Percentiles rank a stretch among this genome's conserved stretches.
Evolutionary conservation across 2,329 filamentous ascomycete species (phyloP).

Genomic region (Alternaria sp.): DNA sequence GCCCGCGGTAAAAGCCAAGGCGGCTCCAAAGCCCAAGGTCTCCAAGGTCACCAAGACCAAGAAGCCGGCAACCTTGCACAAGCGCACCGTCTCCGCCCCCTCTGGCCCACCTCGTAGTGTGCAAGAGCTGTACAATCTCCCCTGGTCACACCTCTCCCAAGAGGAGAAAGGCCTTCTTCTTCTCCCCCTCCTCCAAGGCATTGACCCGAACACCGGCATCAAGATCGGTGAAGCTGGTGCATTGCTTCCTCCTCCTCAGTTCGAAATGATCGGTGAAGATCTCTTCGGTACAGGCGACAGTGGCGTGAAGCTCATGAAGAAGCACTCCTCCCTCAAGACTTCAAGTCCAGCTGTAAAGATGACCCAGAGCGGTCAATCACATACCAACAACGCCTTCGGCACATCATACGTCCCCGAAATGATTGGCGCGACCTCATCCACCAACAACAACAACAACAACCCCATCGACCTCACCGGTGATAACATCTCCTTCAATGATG

Average conservation of each 20-base stretch:
- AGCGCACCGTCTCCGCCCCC: background rate
- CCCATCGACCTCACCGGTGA: too few species aligned
- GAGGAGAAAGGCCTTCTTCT: constrained; percentile 33
- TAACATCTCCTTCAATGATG: too few species aligned
- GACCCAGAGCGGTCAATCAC: too few species aligned
- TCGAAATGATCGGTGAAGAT: constrained; percentile 12
- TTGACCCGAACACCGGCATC: constrained; percentile 26
- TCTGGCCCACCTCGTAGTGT: background rate
- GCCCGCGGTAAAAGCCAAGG: background rate
- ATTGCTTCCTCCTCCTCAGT: background rate
- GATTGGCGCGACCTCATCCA: too few species aligned
- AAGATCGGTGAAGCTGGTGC: background rate
- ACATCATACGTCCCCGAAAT: too few species aligned
- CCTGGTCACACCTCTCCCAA: constrained; percentile 21
- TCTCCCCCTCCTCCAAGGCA: constrained; percentile 29
- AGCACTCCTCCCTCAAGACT: background rate
- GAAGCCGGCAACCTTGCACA: constrained; percentile 12
- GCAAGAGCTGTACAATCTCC: constrained; percentile 19
- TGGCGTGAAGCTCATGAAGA: background rate
- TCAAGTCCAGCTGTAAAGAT: background rate
- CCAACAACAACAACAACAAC: too few species aligned
- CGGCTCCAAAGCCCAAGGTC: constrained; percentile 3
- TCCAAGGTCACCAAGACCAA: constrained; percentile 1
- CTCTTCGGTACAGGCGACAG: background rate
- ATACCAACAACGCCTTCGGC: too few species aligned